Evolutionary conservation across 257 asterid genomes (phyloP).

Genomic region (Gynochthodes officinalis): DNA sequence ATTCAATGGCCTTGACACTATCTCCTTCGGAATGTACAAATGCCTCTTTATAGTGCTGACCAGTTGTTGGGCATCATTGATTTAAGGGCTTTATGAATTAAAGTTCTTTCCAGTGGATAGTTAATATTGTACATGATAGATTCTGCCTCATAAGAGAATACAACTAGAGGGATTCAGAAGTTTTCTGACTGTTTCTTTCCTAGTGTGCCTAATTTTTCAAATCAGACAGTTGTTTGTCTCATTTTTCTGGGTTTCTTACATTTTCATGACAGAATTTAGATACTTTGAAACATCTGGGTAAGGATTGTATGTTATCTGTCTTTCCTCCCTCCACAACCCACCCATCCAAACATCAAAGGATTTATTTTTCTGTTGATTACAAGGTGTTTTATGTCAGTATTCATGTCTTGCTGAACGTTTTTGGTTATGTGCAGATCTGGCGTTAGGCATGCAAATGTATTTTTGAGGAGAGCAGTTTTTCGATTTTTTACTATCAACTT

Average conservation of each 20-base stretch:
- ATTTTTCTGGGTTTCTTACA: background rate
- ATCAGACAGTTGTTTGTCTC: background rate
- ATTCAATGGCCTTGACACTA: background rate
- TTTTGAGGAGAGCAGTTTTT: constrained; percentile 79
- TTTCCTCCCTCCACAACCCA: background rate
- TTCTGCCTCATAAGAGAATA: background rate
- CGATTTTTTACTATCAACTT: constrained; percentile 90
- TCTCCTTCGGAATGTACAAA: background rate
- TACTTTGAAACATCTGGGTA: background rate
- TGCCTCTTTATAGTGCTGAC: background rate
- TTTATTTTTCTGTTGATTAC: background rate
- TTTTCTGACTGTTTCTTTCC: background rate
- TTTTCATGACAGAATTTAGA: constrained; percentile 5
- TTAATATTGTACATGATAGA: background rate
- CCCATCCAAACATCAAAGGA: background rate
- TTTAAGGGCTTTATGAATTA: background rate
- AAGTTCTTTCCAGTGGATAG: background rate
- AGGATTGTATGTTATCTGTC: background rate
- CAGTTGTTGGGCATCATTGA: background rate
- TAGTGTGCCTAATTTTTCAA: background rate
- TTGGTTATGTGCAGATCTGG: constrained; percentile 64
- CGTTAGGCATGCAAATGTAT: constrained; percentile 89
- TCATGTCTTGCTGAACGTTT: background rate
- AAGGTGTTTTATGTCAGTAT: background rate
- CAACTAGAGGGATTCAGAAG: background rate